These are phyloP conservation scores for Populus hybrid DNA, from an alignment of 441 rosid genomes.

Conservation along the genomic window DNA sequence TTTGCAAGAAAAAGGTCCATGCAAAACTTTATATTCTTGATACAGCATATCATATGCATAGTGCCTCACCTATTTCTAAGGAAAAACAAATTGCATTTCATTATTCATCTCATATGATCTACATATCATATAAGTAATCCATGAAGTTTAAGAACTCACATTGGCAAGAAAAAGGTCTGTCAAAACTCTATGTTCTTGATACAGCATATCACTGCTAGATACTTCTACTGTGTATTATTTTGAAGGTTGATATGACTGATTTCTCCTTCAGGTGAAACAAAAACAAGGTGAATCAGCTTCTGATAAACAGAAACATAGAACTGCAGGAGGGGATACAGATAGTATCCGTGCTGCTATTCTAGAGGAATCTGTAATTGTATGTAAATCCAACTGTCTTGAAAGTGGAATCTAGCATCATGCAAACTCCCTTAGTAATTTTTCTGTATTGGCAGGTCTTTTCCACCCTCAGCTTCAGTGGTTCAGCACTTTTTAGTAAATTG, in stretches of 20 bases:
- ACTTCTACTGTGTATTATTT: background rate
- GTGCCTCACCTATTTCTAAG: background rate
- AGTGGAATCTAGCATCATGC: constrained; percentile 13
- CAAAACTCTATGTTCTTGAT: background rate
- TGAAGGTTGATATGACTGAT: background rate
- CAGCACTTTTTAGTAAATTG: constrained; percentile 62
- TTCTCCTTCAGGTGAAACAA: constrained; percentile 65
- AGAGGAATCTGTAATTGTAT: constrained; percentile 87
- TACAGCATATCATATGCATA: background rate
- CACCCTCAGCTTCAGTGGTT: constrained; percentile 96
- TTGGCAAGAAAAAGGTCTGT: background rate
- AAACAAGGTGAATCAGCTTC: constrained; percentile 50
- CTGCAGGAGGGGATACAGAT: constrained; percentile 64
- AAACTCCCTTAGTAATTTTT: constrained; percentile 15
- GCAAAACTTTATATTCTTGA: background rate
- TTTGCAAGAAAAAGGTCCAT: background rate
- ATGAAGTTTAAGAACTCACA: background rate
- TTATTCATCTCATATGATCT: background rate
- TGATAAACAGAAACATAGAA: constrained; percentile 74
- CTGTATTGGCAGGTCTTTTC: constrained; percentile 65
- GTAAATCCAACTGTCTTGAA: constrained; percentile 24
- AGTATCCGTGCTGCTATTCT: constrained; percentile 72
- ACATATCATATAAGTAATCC: background rate
- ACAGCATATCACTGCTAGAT: background rate
- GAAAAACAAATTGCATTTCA: background rate